Evolutionary conservation across 2,329 filamentous ascomycete species (phyloP).

Genomic region (Seiridium cupressi): DNA sequence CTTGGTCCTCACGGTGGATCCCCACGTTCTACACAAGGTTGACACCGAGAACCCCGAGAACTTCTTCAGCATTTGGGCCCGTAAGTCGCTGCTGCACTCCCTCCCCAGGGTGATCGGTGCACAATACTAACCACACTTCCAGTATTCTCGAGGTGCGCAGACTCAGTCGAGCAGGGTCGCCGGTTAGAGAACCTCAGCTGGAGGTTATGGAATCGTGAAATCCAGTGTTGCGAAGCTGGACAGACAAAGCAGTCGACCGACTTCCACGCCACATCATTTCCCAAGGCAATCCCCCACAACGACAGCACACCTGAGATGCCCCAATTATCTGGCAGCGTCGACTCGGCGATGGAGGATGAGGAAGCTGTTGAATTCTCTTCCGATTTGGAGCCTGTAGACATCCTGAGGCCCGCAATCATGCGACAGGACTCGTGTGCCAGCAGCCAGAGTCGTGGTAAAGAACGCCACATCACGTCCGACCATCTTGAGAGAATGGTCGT

Average conservation of each 20-base stretch:
- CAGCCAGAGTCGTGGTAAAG: conserved; percentile 69
- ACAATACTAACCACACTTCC: conserved; percentile 12
- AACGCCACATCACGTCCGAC: conserved; percentile 89
- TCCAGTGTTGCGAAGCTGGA: conserved; percentile 76
- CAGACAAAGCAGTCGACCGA: conserved; percentile 44
- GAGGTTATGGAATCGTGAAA: conserved; percentile 92
- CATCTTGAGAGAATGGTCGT: conserved; percentile 93
- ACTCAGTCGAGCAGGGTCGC: conserved; percentile 89
- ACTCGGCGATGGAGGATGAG: conserved; percentile 66
- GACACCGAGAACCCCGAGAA: conserved; percentile 91
- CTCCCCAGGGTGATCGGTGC: neutral
- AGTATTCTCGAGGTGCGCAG: conserved; percentile 94
- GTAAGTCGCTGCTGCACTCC: conserved; percentile 51
- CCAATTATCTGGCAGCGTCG: conserved; percentile 74
- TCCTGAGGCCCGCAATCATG: conserved; percentile 64
- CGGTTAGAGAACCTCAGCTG: conserved; percentile 94
- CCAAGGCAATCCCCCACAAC: conserved; percentile 47
- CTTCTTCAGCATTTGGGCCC: conserved; percentile 95
- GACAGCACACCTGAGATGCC: conserved; percentile 55
- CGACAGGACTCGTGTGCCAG: conserved; percentile 70
- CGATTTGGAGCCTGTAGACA: conserved; percentile 55
- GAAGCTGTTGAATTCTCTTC: conserved; percentile 59
- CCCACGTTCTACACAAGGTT: conserved; percentile 89
- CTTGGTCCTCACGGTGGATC: conserved; percentile 87
- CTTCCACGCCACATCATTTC: conserved; percentile 38